Conservation (phyloP, 495 filamentous ascomycete species). For the Penicillium cataractarum region DNA sequence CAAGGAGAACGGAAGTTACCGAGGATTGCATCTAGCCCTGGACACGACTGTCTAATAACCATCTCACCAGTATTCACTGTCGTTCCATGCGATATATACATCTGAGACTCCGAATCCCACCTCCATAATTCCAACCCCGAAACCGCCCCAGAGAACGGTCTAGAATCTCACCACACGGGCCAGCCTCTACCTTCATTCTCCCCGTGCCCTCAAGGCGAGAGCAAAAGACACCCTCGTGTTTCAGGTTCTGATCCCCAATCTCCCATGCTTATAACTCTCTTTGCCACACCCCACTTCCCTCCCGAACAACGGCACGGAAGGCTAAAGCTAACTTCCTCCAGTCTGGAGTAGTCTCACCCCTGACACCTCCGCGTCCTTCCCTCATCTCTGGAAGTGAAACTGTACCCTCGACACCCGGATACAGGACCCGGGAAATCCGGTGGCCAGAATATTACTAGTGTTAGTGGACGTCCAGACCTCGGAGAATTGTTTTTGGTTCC, state of each 20-base stretch:
- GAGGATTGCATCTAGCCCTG: not conserved
- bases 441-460: not conserved
- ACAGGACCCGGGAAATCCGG: not conserved
- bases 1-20: too few relatives aligned
- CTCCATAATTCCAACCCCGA: too few relatives aligned
- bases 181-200: not conserved
- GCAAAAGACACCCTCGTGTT: not conserved
- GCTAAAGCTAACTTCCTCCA: not conserved
- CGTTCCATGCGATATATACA: not conserved
- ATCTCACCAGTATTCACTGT: not conserved
- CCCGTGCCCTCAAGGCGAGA: not conserved
- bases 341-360: not conserved
- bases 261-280: not conserved
- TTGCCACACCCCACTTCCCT: conserved; percentile 5
- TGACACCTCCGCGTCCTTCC: not conserved
- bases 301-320: conserved; percentile 6
- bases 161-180: conserved; percentile 1
- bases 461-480: conserved; percentile 2
- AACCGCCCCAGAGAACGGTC: too few relatives aligned
- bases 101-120: too few relatives aligned
- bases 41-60: not conserved
- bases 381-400: not conserved
- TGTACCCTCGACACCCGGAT: not conserved
- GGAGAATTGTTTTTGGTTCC: conserved; percentile 15
- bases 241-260: not conserved